These are phyloP conservation scores for Grosmannia huntii DNA, from an alignment of 2,329 filamentous ascomycete genomes.

Conservation along the genomic window DNA sequence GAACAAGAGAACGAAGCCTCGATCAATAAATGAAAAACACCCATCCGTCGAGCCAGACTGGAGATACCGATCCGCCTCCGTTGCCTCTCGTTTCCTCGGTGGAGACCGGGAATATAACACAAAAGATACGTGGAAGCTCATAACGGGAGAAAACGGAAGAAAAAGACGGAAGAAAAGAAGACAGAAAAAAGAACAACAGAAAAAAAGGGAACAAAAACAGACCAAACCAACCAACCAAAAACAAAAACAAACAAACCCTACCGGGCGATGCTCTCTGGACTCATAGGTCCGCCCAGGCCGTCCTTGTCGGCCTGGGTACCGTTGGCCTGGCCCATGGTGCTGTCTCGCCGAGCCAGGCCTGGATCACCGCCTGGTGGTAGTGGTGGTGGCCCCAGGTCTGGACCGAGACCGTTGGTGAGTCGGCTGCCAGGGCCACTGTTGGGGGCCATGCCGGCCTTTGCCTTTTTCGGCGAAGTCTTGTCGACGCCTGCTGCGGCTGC, in stretches of 20 bases:
- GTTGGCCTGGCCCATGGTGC: constrained; percentile 18
- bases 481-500: constrained; percentile 18
- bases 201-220: no score
- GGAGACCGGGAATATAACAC: no score
- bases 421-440: no score
- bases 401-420: not conserved
- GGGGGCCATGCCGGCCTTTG: no score
- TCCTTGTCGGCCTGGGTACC: constrained; percentile 51
- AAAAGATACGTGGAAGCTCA: no score
- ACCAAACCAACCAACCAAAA: not conserved
- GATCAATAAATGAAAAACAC: not conserved
- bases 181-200: no score
- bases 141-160: no score
- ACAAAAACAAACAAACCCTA: not conserved
- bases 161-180: no score
- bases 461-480: constrained; percentile 37
- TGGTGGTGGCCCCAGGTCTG: not conserved
- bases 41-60: not conserved
- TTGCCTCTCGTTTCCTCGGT: not conserved
- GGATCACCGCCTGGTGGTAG: constrained; percentile 1
- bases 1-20: not conserved
- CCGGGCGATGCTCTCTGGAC: constrained; percentile 56
- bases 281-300: constrained; percentile 65
- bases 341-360: constrained; percentile 23
- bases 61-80: not conserved